phyloP scores from a whole-genome alignment of 2,329 filamentous ascomycete genomes.

The Whalleya microplaca region DNA sequence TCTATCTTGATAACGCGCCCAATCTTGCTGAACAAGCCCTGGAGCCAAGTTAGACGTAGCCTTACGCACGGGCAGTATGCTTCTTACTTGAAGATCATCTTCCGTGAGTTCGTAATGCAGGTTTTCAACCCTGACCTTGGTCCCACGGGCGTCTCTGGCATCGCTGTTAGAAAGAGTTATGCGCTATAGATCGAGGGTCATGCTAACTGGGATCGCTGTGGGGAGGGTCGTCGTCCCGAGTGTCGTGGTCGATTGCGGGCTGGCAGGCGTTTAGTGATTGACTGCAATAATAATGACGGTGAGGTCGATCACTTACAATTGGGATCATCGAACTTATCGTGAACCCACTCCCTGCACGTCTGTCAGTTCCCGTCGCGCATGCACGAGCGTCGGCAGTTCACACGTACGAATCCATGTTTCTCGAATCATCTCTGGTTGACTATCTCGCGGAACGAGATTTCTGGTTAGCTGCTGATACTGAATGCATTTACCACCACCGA shows the following conservation, averaged over 20 bases:
- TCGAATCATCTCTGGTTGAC: constrained; percentile 61
- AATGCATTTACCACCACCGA: constrained; percentile 43
- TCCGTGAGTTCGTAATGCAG: constrained; percentile 90
- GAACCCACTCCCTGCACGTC: constrained; percentile 80
- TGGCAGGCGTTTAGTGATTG: constrained; percentile 18
- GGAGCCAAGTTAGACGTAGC: constrained; percentile 30
- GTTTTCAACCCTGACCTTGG: constrained; percentile 84
- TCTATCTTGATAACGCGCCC: constrained; percentile 71
- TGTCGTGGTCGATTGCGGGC: constrained; percentile 31
- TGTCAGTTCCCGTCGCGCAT: constrained; percentile 29
- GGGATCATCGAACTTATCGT: constrained; percentile 81
- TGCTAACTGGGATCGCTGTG: constrained; percentile 37
- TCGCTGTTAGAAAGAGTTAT: constrained; percentile 10
- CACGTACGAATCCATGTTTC: constrained; percentile 73
- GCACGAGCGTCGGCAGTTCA: constrained; percentile 14
- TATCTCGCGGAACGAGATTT: constrained; percentile 47
- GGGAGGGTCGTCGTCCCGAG: constrained; percentile 43
- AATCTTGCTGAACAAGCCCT: constrained; percentile 83
- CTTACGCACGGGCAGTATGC: background rate
- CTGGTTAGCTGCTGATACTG: constrained; percentile 52
- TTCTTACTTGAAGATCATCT: constrained; percentile 74
- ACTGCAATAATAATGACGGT: background rate
- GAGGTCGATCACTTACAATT: constrained; percentile 49
- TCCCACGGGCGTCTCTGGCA: constrained; percentile 56
- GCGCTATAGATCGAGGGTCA: constrained; percentile 15